phyloP scores from a whole-genome alignment of 139 green algal genomes.

The Chlorella ohadii region DNA sequence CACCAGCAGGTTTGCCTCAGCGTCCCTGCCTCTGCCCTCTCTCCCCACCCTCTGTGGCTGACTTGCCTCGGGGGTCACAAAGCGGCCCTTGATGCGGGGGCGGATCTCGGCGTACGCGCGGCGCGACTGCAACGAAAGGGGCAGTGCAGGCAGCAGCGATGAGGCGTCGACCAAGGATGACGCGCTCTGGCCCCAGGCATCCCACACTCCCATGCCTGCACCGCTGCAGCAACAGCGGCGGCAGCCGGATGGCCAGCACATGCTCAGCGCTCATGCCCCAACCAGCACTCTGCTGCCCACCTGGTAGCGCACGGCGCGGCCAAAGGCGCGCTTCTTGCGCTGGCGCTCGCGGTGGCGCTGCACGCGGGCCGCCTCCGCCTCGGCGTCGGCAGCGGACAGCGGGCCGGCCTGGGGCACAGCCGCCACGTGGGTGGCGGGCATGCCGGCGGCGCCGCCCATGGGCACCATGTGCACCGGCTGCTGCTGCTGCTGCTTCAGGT shows the following conservation, averaged over 20 bases:
- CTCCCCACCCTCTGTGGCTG: too few species aligned
- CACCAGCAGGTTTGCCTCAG: too few species aligned
- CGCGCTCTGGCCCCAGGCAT: too few species aligned
- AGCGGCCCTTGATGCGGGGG: constrained; percentile 54
- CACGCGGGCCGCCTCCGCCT: constrained; percentile 24
- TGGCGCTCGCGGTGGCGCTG: constrained; percentile 27
- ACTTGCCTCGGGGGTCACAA: constrained; percentile 39
- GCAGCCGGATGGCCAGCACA: not conserved
- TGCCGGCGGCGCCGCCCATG: not conserved
- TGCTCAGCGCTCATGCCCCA: not conserved
- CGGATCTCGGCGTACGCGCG: constrained; percentile 48
- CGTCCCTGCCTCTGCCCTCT: too few species aligned
- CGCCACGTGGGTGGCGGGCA: not conserved
- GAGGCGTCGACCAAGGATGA: too few species aligned
- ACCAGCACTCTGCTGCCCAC: not conserved
- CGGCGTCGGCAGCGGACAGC: not conserved
- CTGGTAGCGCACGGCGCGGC: constrained; percentile 36
- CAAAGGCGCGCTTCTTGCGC: constrained; percentile 38
- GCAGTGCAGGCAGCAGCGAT: not conserved
- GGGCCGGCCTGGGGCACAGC: not conserved
- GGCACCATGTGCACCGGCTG: constrained; percentile 8
- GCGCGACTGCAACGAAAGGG: not conserved
- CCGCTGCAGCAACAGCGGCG: not conserved
- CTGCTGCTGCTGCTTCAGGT: constrained; percentile 23
- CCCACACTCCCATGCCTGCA: too few species aligned